Evolutionary conservation across 441 rosid genomes (phyloP).

Genomic region (Gossypium laxum): DNA sequence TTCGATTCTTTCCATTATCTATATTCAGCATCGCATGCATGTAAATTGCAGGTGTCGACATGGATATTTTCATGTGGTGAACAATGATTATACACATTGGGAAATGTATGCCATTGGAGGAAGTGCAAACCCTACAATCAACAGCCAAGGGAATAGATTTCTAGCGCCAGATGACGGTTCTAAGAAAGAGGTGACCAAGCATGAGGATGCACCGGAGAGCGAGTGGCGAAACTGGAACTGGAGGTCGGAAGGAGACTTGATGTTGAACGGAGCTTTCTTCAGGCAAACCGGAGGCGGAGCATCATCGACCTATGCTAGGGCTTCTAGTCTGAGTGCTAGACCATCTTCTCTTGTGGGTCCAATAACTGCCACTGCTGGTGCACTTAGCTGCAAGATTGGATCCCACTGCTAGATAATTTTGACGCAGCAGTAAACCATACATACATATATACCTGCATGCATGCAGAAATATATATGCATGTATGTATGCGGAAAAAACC

Average conservation of each 20-base stretch:
- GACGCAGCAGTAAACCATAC: neutral
- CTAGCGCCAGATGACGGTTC: neutral
- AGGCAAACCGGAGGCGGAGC: constrained; percentile 42
- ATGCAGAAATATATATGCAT: too few species aligned
- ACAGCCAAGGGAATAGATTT: constrained; percentile 4
- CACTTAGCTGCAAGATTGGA: constrained; percentile 36
- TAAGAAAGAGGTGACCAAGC: constrained; percentile 31
- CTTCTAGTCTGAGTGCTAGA: constrained; percentile 52
- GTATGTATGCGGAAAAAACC: neutral
- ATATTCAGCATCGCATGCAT: neutral
- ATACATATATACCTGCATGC: neutral
- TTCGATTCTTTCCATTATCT: neutral
- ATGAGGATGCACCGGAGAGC: constrained; percentile 8
- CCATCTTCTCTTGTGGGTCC: constrained; percentile 41
- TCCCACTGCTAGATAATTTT: constrained; percentile 25
- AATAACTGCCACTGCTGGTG: constrained; percentile 41
- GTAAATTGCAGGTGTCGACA: neutral
- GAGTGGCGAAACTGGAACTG: neutral
- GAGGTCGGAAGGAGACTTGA: constrained; percentile 5
- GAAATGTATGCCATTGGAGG: constrained; percentile 6
- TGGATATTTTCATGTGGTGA: constrained; percentile 4
- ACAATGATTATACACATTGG: constrained; percentile 5
- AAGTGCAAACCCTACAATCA: constrained; percentile 4
- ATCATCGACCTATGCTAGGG: constrained; percentile 38
- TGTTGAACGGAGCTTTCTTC: constrained; percentile 51